Base-by-base conservation (phyloP, 2,329 filamentous ascomycete genomes). In the Trichoderma atroviride region DNA sequence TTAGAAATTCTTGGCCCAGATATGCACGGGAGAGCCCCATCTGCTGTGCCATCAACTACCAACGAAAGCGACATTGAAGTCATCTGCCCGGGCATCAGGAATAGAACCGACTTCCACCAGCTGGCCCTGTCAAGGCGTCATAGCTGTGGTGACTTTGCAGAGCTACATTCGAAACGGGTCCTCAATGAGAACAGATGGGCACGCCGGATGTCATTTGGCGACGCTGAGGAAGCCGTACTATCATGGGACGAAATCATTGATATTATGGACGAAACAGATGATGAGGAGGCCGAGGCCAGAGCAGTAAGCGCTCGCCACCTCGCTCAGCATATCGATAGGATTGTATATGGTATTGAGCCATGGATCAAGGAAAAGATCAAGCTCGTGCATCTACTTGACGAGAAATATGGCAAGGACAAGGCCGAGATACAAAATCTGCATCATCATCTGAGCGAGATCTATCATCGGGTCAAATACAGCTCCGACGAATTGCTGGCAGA, bases 181-280 rank as follows among this genome's bases (percentile, higher is more conserved):
- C 78, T 82, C 1, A 85, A 88, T 70, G 89, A 92, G 71, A 83
- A 84, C 33, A 87, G 87, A 69, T 92, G 90, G 87, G 88, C 91
- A 1, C 88, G 91, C 1, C 87, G 91, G 55, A 84, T 94, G 72
- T 94, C 91, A 4, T 94, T 94, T 77, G 89, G 90, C 69, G 85
- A 90, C 56, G 92, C 90, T 1, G 91, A 92, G 79, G 90, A 93
- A 70, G 91, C 89, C n/a, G 81, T 94, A 9, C 80, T 94, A 1
- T 83, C 81, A 19, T 94, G 91, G 91, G 82, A 86, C 5, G 84
- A 87, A 59, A 78, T 90, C 31, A 78, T 83, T 4, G 80, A 82
- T 67, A 71, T 85, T 2, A 72, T 73, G 35, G 81, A 84, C 22
- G 66, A 69, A 6, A 67, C 73, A 3, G 73, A 74, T 43, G 75